phyloP scores from a whole-genome alignment of 2,329 filamentous ascomycete genomes.

The Aspergillus luchuensis region DNA sequence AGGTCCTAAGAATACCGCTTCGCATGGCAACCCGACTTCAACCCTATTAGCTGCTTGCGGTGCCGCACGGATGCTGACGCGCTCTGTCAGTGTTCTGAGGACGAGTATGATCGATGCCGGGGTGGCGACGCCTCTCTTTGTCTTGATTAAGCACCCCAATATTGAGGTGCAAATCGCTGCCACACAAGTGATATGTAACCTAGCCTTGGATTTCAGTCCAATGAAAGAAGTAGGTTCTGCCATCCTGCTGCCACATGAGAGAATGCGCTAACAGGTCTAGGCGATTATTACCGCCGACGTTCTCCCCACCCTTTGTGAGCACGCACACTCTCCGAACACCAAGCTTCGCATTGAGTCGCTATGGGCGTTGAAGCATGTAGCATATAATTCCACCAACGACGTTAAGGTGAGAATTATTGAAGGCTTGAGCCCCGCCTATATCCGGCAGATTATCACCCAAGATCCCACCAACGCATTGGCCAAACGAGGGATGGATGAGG shows the following conservation, averaged over 20 bases:
- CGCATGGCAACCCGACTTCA: slow-evolving; percentile 74
- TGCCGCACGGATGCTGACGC: slow-evolving; percentile 75
- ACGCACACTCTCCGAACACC: slow-evolving; percentile 79
- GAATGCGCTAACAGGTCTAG: slow-evolving; percentile 46
- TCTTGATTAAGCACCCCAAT: slow-evolving; percentile 72
- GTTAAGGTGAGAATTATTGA: slow-evolving; percentile 77
- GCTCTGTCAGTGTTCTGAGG: slow-evolving; percentile 79
- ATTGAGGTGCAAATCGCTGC: slow-evolving; percentile 82
- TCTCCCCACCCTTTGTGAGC: slow-evolving; percentile 75
- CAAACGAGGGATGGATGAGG: slow-evolving; percentile 35
- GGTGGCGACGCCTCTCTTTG: slow-evolving; percentile 74
- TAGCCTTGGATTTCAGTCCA: slow-evolving; percentile 85
- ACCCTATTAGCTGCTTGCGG: slow-evolving; percentile 86
- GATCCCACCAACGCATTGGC: slow-evolving; percentile 43
- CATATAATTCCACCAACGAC: slow-evolving; percentile 69
- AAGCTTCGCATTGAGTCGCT: slow-evolving; percentile 79
- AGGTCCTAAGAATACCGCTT: slow-evolving; percentile 40
- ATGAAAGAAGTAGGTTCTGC: slow-evolving; percentile 73
- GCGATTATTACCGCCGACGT: slow-evolving; percentile 73
- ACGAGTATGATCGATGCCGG: slow-evolving; percentile 86
- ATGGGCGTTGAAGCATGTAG: slow-evolving; percentile 92
- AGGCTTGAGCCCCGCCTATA: slow-evolving; percentile 75
- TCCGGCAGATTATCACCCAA: slow-evolving; percentile 73
- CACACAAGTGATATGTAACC: slow-evolving; percentile 79
- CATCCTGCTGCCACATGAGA: neutral